These are phyloP conservation scores for Glutinoglossum americanum DNA, from an alignment of 495 filamentous ascomycete genomes.

Conservation along the genomic window DNA sequence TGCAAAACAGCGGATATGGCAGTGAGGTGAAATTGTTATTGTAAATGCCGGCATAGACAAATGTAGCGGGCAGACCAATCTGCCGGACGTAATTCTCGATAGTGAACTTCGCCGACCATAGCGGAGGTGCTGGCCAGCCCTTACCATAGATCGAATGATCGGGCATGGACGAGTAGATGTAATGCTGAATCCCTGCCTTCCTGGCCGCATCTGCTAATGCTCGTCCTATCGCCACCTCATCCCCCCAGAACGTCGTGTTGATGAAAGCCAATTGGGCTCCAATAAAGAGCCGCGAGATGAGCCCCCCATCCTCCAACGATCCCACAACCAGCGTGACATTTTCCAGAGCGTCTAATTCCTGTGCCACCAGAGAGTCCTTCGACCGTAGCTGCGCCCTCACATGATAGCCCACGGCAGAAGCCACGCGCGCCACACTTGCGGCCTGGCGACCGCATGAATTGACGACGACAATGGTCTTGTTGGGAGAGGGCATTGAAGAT, in stretches of 20 bases:
- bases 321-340: conserved; percentile 6
- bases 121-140: conserved; percentile 57
- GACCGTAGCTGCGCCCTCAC: conserved; percentile 7
- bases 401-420: conserved; percentile 7
- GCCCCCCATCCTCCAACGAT: conserved; percentile 10
- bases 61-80: conserved; percentile 66
- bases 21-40: conserved; percentile 97
- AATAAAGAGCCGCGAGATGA: conserved; percentile 60
- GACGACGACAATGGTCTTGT: conserved; percentile 8
- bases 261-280: conserved; percentile 82
- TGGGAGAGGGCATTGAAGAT: neutral
- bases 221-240: conserved; percentile 74
- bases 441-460: conserved; percentile 9
- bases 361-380: conserved; percentile 5
- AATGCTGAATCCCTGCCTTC: conserved; percentile 64
- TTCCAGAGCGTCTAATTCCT: conserved; percentile 2
- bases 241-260: conserved; percentile 95
- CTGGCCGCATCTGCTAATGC: conserved; percentile 80
- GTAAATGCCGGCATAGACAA: conserved; percentile 91
- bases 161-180: conserved; percentile 91
- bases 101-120: conserved; percentile 81
- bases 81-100: conserved; percentile 80
- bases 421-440: conserved; percentile 7
- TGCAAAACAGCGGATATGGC: conserved; percentile 81
- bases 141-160: conserved; percentile 63